Evolutionary conservation across 192 early-diverging fungal species (phyloP), one percentile per base, ranked within the genome.

Genomic region (Thamnidium elegans): DNA sequence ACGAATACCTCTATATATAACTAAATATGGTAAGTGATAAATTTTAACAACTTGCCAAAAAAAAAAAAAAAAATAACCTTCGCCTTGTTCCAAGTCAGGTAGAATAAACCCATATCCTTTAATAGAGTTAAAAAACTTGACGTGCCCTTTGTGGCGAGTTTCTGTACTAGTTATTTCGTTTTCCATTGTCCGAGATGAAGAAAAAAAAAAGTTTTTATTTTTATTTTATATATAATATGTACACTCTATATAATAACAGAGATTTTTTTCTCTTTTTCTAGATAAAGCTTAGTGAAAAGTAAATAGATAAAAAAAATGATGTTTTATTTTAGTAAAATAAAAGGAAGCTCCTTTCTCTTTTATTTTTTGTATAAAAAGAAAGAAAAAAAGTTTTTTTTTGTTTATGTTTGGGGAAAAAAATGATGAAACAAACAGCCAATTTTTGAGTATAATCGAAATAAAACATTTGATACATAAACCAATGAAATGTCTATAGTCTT

Each of bases 101-200:
- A 94, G 85, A 58, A 95, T 90, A 74, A 95, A 95, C 0, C 93
- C 93, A 71, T 88, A 95, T 50, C 93, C 92, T 73, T 94, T 94
- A 70, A 86, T 82, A 65, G 81, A 81, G 65, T 89, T 92, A 77
- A 94, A 94, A 69, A 94, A 94, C 83, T 94, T 94, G 73, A 92
- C 90, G 32, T 67, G 73, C 34, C 89, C 87, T 62, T 67, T 75
- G 54, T 75, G 79, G 48, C 83, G 78, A 42, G 66, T 48, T 20
- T 60, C 45, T 50, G 65, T 23, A 23, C 60, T 39, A 46, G 73
- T 71, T 71, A 70, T 74, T 53, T 36, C 23, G 32, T 34, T 10
- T 42, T 39, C 36, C 36, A 39, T 39, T 39, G 31, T 19, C 11
- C 11, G 30, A 43, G 14, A 43, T 30, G n/a, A 39, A 11, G 6